Evolutionary conservation across 1,139 yeast genomes (phyloP).

Genomic region (Zygoascus meyerae): DNA sequence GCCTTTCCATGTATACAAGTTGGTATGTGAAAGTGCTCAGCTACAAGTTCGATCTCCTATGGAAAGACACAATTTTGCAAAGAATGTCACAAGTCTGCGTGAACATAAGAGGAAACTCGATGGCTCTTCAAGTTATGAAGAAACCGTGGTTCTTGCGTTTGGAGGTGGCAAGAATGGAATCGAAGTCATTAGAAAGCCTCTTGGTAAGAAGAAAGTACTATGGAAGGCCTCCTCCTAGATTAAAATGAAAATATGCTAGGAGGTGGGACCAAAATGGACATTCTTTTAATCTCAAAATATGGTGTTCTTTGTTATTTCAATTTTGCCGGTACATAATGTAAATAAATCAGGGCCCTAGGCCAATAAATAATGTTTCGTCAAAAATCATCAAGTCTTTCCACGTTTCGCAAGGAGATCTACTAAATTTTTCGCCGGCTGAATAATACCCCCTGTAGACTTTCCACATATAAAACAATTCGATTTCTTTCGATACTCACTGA

Average conservation of each 20-base stretch:
- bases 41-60: constrained; percentile 26
- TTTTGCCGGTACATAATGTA: no score
- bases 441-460: constrained; percentile 26
- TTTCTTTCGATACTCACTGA: constrained; percentile 43
- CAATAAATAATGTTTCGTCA: no score
- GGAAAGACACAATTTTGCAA: constrained; percentile 31
- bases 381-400: not conserved
- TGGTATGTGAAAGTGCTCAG: constrained; percentile 27
- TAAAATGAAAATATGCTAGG: no score
- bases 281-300: no score
- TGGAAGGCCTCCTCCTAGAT: constrained; percentile 29
- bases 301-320: no score
- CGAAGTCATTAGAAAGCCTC: constrained; percentile 30
- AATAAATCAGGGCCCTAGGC: no score
- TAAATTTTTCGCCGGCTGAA: constrained; percentile 24
- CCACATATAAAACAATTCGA: constrained; percentile 53
- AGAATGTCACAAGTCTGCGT: constrained; percentile 25
- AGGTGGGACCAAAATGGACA: no score
- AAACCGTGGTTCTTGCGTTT: constrained; percentile 33
- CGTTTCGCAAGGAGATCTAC: constrained; percentile 13
- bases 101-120: constrained; percentile 21
- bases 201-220: constrained; percentile 28
- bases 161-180: constrained; percentile 34
- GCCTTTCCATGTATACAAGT: constrained; percentile 30
- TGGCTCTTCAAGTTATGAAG: constrained; percentile 23